Percentiles rank a stretch among this genome's conserved stretches.
These are phyloP conservation scores for Russula abietina DNA, from an alignment of 768 basidiomycete species.

Conservation along the genomic window DNA sequence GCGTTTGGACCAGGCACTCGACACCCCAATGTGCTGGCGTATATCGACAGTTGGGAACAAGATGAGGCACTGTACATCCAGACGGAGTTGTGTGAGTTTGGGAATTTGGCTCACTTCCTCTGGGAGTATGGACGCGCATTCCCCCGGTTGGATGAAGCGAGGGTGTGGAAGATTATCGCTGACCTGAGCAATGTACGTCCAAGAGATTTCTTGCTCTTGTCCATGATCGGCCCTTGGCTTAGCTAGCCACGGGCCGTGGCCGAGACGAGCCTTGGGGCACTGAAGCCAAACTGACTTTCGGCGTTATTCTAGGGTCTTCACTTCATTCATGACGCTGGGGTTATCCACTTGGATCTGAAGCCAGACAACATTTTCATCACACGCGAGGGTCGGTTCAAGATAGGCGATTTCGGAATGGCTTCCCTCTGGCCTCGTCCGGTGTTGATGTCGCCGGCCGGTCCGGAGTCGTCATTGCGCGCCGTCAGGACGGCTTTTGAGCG, in stretches of 20 bases:
- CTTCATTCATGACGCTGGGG: constrained; percentile 83
- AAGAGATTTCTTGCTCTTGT: constrained; percentile 8
- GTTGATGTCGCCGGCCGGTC: constrained; percentile 28
- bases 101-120: constrained; percentile 86
- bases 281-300: constrained; percentile 24
- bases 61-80: constrained; percentile 82
- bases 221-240: constrained; percentile 28
- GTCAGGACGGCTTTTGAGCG: constrained; percentile 65
- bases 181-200: constrained; percentile 81
- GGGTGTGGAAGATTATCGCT: constrained; percentile 92
- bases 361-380: constrained; percentile 96
- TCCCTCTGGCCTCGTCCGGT: constrained; percentile 74
- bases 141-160: constrained; percentile 81
- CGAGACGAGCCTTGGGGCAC: background rate
- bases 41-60: constrained; percentile 96
- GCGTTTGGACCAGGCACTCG: constrained; percentile 33
- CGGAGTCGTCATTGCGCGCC: constrained; percentile 7
- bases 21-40: constrained; percentile 81
- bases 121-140: constrained; percentile 84
- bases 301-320: constrained; percentile 55
- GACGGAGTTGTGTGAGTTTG: constrained; percentile 90
- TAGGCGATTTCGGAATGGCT: constrained; percentile 99
- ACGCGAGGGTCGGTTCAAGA: constrained; percentile 80
- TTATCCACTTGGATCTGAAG: constrained; percentile 95
- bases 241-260: constrained; percentile 3